Evolutionary conservation across 306 rosid genomes (phyloP), one percentile per base, ranked within the genome.

Genomic region (Cicer chorassanicum): DNA sequence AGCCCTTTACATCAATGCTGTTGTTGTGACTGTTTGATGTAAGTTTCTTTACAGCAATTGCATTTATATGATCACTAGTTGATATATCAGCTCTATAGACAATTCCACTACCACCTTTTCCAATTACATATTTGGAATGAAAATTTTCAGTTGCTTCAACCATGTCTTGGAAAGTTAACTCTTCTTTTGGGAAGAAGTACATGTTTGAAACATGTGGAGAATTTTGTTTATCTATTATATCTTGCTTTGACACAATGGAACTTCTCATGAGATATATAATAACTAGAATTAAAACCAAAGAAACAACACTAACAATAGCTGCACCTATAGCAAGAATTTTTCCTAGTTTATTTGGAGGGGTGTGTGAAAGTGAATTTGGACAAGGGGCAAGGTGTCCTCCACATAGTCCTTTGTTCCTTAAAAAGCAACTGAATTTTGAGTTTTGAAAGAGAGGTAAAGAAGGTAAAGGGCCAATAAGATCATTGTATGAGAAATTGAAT

Each of bases 81-180:
- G 15, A 77, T 83, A 88, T 72, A 12, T 72, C 88, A 42, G 95
- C 92, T 78, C 80, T 87, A 10, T 91, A 91, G 53, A 91, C 95
- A 19, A 84, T 86, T 67, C 97, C 97, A 77, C 91, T 83, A 3
- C 89, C 97, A 39, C 95, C 91, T 62, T 78, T 88, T 71, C 97
- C 97, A 60, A 91, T 63, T 7, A 79, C 85, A 77, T 78, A 88
- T 76, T 84, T 84, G 5, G 83, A 85, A 19, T 86, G 78, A 46
- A 91, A 91, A 77, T 86, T 85, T 21, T 88, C 79, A 2, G 97
- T 92, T 40, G 87, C 96, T 80, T 85, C 96, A 65, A 89, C 93
- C 53, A 88, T 73, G 62, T 92, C 96, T 46, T 85, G 84, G 78
- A 89, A 85, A 41, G 78, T 78, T 48, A 91, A 76, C 34, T 88